phyloP scores from a whole-genome alignment of 129 eudicot species.

The Lonicera japonica region DNA sequence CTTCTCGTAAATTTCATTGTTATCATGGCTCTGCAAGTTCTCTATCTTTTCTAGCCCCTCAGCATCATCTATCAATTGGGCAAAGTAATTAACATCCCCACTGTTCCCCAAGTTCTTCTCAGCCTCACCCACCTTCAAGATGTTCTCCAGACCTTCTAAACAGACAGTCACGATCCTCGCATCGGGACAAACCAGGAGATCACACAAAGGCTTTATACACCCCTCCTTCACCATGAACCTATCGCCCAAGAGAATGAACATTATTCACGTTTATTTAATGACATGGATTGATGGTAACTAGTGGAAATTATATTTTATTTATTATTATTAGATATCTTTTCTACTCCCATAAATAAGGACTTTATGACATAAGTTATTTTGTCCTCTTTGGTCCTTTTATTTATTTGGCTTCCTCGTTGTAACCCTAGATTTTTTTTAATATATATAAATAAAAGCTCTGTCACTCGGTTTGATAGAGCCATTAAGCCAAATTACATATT shows the following conservation, averaged over 20 bases:
- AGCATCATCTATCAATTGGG: slow-evolving; percentile 79
- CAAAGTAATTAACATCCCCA: slow-evolving; percentile 61
- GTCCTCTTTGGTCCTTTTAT: too few relatives aligned
- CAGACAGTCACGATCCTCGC: slow-evolving; percentile 82
- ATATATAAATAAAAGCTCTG: too few relatives aligned
- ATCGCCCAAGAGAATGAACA: background rate
- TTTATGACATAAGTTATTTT: too few relatives aligned
- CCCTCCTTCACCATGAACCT: slow-evolving; percentile 81
- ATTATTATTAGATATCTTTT: too few relatives aligned
- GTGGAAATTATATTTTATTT: too few relatives aligned
- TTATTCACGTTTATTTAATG: background rate
- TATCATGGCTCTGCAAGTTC: slow-evolving; percentile 75
- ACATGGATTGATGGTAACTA: too few relatives aligned
- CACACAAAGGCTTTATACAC: slow-evolving; percentile 85
- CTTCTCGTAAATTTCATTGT: slow-evolving; percentile 80
- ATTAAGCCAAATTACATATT: too few relatives aligned
- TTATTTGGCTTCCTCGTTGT: too few relatives aligned
- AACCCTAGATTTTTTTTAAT: too few relatives aligned
- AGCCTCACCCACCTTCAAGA: slow-evolving; percentile 80
- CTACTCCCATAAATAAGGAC: too few relatives aligned
- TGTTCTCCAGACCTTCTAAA: slow-evolving; percentile 85
- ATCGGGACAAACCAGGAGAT: slow-evolving; percentile 80
- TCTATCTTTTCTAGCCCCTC: slow-evolving; percentile 92
- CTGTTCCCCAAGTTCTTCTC: slow-evolving; percentile 60
- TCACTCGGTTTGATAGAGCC: too few relatives aligned